These are phyloP conservation scores for Noccaea caerulescens DNA, from an alignment of 345 rosid species.

Conservation along the genomic window DNA sequence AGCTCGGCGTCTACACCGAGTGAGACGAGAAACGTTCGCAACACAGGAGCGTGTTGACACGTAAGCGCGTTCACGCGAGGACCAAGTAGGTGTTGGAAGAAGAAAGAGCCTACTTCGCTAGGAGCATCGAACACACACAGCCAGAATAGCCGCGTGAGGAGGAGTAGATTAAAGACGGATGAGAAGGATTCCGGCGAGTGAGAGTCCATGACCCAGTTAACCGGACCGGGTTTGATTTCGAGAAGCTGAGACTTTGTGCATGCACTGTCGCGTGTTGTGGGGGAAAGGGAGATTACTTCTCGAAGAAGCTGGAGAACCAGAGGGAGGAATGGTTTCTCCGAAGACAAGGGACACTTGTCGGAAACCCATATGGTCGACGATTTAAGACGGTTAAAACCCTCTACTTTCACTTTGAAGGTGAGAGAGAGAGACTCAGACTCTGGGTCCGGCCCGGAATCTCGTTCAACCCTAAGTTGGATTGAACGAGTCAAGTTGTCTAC, in stretches of 20 bases:
- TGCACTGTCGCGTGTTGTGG: constrained; percentile 48
- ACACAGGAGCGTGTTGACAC: constrained; percentile 53
- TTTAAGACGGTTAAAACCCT: constrained; percentile 48
- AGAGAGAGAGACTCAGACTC: constrained; percentile 44
- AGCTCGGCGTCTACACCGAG: constrained; percentile 75
- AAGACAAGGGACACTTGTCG: constrained; percentile 61
- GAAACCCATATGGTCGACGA: constrained; percentile 68
- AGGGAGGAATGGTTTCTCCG: constrained; percentile 80
- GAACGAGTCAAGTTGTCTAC: constrained; percentile 51
- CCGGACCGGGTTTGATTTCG: constrained; percentile 64
- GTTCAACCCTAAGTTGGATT: constrained; percentile 64
- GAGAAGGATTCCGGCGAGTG: constrained; percentile 82
- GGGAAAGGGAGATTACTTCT: constrained; percentile 66
- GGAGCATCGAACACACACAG: constrained; percentile 69
- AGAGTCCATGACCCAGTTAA: constrained; percentile 81
- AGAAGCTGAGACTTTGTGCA: constrained; percentile 68
- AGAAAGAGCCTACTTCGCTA: constrained; percentile 71
- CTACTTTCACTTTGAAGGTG: constrained; percentile 51
- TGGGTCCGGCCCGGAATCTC: constrained; percentile 39
- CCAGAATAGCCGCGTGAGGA: constrained; percentile 81
- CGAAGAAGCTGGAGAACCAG: constrained; percentile 74
- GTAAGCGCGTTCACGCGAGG: constrained; percentile 59
- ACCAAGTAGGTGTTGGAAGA: constrained; percentile 59
- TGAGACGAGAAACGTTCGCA: constrained; percentile 63
- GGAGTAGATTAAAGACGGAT: constrained; percentile 63